phyloP scores from a whole-genome alignment of 1,139 yeast species.

The Zygosaccharomyces sapae region DNA sequence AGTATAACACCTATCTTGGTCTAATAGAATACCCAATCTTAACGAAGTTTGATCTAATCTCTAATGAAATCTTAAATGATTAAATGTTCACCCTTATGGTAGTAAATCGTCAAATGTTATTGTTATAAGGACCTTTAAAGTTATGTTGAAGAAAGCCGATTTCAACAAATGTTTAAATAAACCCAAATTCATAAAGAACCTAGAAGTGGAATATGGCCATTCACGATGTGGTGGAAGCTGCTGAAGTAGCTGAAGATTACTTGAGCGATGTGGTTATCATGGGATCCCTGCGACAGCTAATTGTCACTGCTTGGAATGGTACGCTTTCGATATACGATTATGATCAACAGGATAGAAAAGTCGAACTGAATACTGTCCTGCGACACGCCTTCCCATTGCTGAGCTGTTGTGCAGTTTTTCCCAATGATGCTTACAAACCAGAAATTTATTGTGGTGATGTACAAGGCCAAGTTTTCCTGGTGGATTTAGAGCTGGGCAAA shows the following conservation, averaged over 20 bases:
- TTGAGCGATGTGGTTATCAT: slow-evolving; percentile 26
- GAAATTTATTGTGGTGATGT: slow-evolving; percentile 29
- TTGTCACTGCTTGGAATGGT: slow-evolving; percentile 35
- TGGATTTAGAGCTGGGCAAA: slow-evolving; percentile 20
- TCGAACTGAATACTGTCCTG: slow-evolving; percentile 15
- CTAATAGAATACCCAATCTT: neutral
- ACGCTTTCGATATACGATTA: slow-evolving; percentile 23
- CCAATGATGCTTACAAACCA: slow-evolving; percentile 3
- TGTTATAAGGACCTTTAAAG: neutral
- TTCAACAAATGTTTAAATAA: neutral
- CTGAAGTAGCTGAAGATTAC: slow-evolving; percentile 25
- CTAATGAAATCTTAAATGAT: neutral
- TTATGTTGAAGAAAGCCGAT: neutral
- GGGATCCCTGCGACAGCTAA: slow-evolving; percentile 15
- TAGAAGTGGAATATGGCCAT: slow-evolving; percentile 3
- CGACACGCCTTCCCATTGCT: slow-evolving; percentile 21
- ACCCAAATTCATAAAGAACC: neutral
- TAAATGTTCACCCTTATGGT: neutral
- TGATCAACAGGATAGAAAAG: slow-evolving; percentile 6
- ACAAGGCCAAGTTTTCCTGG: slow-evolving; percentile 30
- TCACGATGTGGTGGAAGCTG: slow-evolving; percentile 12
- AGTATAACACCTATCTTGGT: neutral
- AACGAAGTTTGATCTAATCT: neutral
- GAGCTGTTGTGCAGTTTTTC: slow-evolving; percentile 15
- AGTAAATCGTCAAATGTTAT: neutral